phyloP scores from a whole-genome alignment of 2,329 filamentous ascomycete genomes.

The Fusarium circinatum region DNA sequence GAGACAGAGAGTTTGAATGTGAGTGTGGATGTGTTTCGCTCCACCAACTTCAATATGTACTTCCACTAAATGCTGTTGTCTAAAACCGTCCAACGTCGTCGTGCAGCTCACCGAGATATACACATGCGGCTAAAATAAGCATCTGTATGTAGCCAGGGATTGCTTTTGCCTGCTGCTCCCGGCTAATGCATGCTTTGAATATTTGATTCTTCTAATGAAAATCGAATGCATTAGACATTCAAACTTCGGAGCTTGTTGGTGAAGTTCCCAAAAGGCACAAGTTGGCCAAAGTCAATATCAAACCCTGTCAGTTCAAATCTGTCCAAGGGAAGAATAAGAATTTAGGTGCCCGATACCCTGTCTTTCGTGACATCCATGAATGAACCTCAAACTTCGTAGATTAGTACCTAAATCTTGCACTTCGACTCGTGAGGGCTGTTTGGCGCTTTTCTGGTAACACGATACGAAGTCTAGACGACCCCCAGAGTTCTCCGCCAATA shows the following conservation, averaged over 20 bases:
- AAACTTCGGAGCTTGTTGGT: background rate
- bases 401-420: conserved; percentile 4
- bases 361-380: background rate
- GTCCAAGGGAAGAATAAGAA: conserved; percentile 1
- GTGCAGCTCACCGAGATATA: conserved; percentile 27
- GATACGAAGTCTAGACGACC: background rate
- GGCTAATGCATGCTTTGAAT: conserved; percentile 29
- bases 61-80: conserved; percentile 31
- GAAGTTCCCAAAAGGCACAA: background rate
- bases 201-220: conserved; percentile 42
- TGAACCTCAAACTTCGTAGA: background rate
- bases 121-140: conserved; percentile 44
- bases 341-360: background rate
- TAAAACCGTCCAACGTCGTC: conserved; percentile 36
- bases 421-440: background rate
- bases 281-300: background rate
- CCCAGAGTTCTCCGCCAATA: conserved; percentile 26
- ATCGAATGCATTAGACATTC: conserved; percentile 12
- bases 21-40: conserved; percentile 22
- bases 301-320: conserved; percentile 11
- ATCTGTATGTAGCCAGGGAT: conserved; percentile 38
- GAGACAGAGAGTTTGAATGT: background rate
- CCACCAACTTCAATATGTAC: conserved; percentile 10
- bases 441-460: background rate
- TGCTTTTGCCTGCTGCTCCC: conserved; percentile 18